Evolutionary conservation across 1,284 basidiomycete species (phyloP).

Genomic region (Ustilago trichophora): DNA sequence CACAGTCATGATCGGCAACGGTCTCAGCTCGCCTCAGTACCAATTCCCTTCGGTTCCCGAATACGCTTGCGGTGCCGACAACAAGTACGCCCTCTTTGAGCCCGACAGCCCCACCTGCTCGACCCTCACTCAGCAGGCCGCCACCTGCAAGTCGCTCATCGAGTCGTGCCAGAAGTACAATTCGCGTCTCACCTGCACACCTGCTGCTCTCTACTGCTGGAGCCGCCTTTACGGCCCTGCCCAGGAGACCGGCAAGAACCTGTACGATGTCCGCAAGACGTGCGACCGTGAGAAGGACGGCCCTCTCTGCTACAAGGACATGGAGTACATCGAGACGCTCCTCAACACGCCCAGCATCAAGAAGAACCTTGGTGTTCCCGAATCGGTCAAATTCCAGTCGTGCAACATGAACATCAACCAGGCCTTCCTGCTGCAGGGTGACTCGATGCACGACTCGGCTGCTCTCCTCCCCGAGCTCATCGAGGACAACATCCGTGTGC

Average conservation of each 20-base stretch:
- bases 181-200: constrained; percentile 70
- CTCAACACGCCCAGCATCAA: constrained; percentile 72
- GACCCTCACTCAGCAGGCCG: constrained; percentile 74
- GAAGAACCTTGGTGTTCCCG: constrained; percentile 76
- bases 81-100: constrained; percentile 74
- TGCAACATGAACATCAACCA: constrained; percentile 72
- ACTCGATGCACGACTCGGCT: constrained; percentile 81
- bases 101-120: constrained; percentile 76
- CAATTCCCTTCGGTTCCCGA: constrained; percentile 74
- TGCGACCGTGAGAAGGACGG: constrained; percentile 78
- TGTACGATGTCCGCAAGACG: constrained; percentile 82
- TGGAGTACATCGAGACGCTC: constrained; percentile 70
- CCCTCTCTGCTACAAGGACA: constrained; percentile 70
- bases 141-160: constrained; percentile 75
- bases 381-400: constrained; percentile 73
- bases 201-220: constrained; percentile 69
- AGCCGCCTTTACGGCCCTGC: constrained; percentile 70
- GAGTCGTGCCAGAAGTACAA: constrained; percentile 63
- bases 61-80: constrained; percentile 73
- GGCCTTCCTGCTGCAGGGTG: constrained; percentile 77
- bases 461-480: constrained; percentile 78
- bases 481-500: constrained; percentile 77
- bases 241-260: constrained; percentile 69
- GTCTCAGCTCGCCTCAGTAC: constrained; percentile 58
- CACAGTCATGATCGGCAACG: constrained; percentile 65